Conservation (phyloP, 2,329 filamentous ascomycete genomes). For the Sclerotinia subarctica region DNA sequence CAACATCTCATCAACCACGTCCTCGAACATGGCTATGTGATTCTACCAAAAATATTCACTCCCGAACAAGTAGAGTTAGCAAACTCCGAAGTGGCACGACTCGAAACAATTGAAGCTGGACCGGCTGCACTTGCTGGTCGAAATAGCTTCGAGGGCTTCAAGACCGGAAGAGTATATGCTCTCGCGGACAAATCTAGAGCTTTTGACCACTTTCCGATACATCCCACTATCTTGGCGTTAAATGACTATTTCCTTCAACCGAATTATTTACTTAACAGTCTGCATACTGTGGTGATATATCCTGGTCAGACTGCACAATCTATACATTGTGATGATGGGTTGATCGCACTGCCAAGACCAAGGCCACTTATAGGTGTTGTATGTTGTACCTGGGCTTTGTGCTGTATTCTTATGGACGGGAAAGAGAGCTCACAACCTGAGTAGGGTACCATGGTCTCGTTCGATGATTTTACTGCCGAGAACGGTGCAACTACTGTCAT, state of each 20-base stretch:
- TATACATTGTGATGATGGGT: constrained; percentile 41
- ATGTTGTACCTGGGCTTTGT: neutral
- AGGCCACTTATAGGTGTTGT: constrained; percentile 36
- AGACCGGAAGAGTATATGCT: constrained; percentile 42
- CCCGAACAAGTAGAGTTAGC: constrained; percentile 38
- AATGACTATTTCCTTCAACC: constrained; percentile 43
- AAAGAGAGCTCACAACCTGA: constrained; percentile 12
- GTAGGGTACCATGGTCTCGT: constrained; percentile 37
- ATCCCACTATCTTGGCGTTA: constrained; percentile 41
- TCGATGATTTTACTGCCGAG: constrained; percentile 35
- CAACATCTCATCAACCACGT: constrained; percentile 36
- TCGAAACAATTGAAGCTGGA: constrained; percentile 33
- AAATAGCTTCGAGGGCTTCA: constrained; percentile 42
- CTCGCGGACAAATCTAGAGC: constrained; percentile 42
- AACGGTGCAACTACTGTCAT: constrained; percentile 38
- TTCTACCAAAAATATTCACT: constrained; percentile 40
- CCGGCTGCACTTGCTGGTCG: constrained; percentile 38
- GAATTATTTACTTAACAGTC: constrained; percentile 40
- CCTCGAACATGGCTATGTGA: constrained; percentile 42
- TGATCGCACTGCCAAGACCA: constrained; percentile 35
- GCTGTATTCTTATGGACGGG: neutral
- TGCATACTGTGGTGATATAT: constrained; percentile 42
- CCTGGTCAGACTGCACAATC: constrained; percentile 40
- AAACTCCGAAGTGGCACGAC: constrained; percentile 39
- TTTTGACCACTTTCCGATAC: constrained; percentile 42